Base-by-base conservation (phyloP, 2,329 filamentous ascomycete genomes). In the Ciborinia camelliae region DNA sequence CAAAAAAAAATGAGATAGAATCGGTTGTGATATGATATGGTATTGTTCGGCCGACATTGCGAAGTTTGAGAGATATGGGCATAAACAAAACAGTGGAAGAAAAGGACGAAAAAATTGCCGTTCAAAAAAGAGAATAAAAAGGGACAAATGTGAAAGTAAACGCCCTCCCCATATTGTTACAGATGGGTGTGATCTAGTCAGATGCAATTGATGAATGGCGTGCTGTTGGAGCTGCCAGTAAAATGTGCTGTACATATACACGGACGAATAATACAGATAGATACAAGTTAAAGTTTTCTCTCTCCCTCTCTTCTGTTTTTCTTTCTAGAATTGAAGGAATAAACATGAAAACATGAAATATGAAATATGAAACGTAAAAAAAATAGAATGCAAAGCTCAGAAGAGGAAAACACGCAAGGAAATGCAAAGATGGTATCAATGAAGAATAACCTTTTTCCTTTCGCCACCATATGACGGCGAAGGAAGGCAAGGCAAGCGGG, bases 31-130 rank as follows among this genome's bases (percentile, higher is more conserved):
- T 23, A 26, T 45, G 7, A 14, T 58, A 35, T 45, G 20, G 18
- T 32, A 35, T 35, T 15, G 10, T 58, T 45, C 20, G 66, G 84
- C 91, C 68, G 96, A 97, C 73, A 97, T 97, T 86, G 86, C 90
- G 72, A 93, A 97, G n/a, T n/a, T 14, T 4, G 43, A 8, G 18
- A 97, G 15, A 93, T 97, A 15, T 81, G 97, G 65, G 94, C 93
- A 69, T 97, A 97, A 81, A 91, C 97, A 43, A 35, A n/a, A 6
- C 5, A n/a, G 51, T 86, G 89, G 66, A 92, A 97, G 78, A 90
- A 91, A 86, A 96, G 95, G 82, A 89, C 71, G 53, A 87, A 92
- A 71, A 85, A 93, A 72, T 90, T 96, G 75, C 87, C 92, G 74
- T 82, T 89, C n/a, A n/a, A 89, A 76, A 76, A 90, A 78, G 79